phyloP scores from a whole-genome alignment of 805 yeast genomes.

The Yamadazyma philogaea region DNA sequence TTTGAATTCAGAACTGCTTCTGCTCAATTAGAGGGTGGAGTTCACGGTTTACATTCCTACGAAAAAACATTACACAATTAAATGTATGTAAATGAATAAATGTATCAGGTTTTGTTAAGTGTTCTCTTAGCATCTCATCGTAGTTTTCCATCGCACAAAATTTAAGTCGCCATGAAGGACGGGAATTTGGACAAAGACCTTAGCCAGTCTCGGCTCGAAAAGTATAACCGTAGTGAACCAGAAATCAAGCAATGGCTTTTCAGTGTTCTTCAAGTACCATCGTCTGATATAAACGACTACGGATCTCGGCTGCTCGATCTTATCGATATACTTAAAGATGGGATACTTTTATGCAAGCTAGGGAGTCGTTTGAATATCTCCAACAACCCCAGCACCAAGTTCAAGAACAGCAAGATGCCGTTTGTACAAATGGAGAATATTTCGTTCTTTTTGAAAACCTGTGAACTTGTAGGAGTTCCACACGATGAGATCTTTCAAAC shows the following conservation, averaged over 20 bases:
- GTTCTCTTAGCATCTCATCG: not conserved
- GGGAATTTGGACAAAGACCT: conserved; percentile 21
- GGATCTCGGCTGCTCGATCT: conserved; percentile 37
- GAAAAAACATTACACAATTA: conserved; percentile 96
- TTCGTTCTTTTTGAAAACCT: conserved; percentile 61
- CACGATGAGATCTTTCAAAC: conserved; percentile 83
- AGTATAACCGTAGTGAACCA: conserved; percentile 41
- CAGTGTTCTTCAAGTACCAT: conserved; percentile 21
- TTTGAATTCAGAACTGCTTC: conserved; percentile 98
- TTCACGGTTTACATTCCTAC: conserved; percentile 91
- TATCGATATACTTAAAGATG: conserved; percentile 58
- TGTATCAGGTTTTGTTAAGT: not conserved
- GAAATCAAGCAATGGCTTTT: conserved; percentile 58
- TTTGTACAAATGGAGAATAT: conserved; percentile 82
- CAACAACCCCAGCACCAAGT: conserved; percentile 38
- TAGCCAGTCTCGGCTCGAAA: conserved; percentile 45
- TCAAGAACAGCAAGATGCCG: conserved; percentile 66
- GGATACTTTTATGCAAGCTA: conserved; percentile 40
- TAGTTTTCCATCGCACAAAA: not conserved
- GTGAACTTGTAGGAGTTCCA: conserved; percentile 65
- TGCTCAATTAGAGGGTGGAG: conserved; percentile 99
- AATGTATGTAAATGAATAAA: conserved; percentile 7
- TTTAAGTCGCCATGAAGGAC: not conserved
- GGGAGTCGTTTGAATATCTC: conserved; percentile 27
- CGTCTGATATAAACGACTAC: conserved; percentile 17